These are phyloP conservation scores for Mercurialis annua DNA, from an alignment of 345 rosid species.

Conservation along the genomic window DNA sequence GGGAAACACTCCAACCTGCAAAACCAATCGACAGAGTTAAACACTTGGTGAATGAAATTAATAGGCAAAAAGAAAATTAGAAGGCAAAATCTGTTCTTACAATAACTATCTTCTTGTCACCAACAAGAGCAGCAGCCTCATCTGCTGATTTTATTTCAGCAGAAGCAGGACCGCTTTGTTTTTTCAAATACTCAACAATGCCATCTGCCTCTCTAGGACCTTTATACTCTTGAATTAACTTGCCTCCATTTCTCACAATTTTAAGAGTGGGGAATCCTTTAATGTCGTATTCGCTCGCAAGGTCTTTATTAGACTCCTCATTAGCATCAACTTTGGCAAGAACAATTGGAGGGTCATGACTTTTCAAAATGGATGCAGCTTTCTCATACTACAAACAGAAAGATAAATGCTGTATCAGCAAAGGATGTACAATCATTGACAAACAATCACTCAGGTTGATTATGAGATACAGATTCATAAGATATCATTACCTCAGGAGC, in stretches of 20 bases:
- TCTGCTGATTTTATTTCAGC: conserved; percentile 61
- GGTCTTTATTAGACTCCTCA: conserved; percentile 58
- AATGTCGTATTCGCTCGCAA: conserved; percentile 56
- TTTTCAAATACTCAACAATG: conserved; percentile 71
- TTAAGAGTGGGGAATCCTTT: conserved; percentile 87
- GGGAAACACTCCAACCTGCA: conserved; percentile 90
- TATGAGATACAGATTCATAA: background rate
- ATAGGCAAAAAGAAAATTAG: background rate
- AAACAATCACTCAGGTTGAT: background rate
- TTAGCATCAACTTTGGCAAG: conserved; percentile 93
- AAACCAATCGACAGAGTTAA: background rate
- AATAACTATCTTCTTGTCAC: conserved; percentile 59
- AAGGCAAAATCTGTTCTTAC: conserved; percentile 40
- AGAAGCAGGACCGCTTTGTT: conserved; percentile 93
- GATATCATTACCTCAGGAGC: conserved; percentile 74
- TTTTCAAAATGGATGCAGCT: conserved; percentile 79
- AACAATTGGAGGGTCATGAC: conserved; percentile 53
- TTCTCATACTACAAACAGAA: conserved; percentile 65
- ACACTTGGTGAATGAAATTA: background rate
- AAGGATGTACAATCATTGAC: background rate
- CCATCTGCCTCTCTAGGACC: conserved; percentile 98
- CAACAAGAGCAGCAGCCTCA: conserved; percentile 54
- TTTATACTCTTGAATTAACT: conserved; percentile 70
- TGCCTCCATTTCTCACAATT: conserved; percentile 85
- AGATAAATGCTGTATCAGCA: background rate